These are phyloP conservation scores for Hyaloperonospora brassicae DNA, from an alignment of 352 stramenopile species.

Conservation along the genomic window DNA sequence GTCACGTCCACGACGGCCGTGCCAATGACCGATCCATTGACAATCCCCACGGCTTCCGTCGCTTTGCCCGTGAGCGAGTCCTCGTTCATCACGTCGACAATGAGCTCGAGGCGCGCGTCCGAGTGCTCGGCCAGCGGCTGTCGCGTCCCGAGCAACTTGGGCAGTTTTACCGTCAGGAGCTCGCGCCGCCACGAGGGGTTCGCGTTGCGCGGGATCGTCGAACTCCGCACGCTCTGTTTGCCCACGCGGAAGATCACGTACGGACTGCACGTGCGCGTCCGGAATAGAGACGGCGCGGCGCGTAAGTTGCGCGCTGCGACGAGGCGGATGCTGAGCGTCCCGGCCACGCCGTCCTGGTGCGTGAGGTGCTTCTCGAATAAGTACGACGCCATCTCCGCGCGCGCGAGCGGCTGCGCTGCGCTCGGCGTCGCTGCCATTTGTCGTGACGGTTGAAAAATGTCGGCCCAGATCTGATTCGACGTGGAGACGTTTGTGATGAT, in stretches of 20 bases:
- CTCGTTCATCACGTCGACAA: slow-evolving; percentile 77
- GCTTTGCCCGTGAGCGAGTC: slow-evolving; percentile 68
- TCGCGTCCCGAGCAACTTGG: slow-evolving; percentile 58
- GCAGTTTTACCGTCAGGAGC: slow-evolving; percentile 65
- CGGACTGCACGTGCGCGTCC: slow-evolving; percentile 70
- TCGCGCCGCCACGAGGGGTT: slow-evolving; percentile 72
- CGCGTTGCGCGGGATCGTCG: slow-evolving; percentile 62
- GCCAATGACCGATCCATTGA: slow-evolving; percentile 67
- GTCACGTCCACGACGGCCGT: slow-evolving; percentile 64
- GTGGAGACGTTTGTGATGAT: too few relatives aligned
- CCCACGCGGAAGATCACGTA: slow-evolving; percentile 81
- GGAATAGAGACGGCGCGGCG: slow-evolving; percentile 72
- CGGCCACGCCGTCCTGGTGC: slow-evolving; percentile 67
- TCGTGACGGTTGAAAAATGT: too few relatives aligned
- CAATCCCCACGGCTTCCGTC: slow-evolving; percentile 71
- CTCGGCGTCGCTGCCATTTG: slow-evolving; percentile 27
- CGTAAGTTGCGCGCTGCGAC: slow-evolving; percentile 64
- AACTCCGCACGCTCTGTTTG: slow-evolving; percentile 56
- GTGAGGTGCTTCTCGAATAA: slow-evolving; percentile 73
- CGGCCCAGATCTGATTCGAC: too few relatives aligned
- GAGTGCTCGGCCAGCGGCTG: slow-evolving; percentile 54
- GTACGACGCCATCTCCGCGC: slow-evolving; percentile 45
- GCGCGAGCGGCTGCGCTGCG: slow-evolving; percentile 24
- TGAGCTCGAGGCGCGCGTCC: slow-evolving; percentile 62
- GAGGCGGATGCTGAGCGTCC: slow-evolving; percentile 61